A percentile compares a stretch with the other conserved stretches of the same genome.
Conservation (phyloP, 1,139 yeast genomes). For the Diutina rugosa region DNA sequence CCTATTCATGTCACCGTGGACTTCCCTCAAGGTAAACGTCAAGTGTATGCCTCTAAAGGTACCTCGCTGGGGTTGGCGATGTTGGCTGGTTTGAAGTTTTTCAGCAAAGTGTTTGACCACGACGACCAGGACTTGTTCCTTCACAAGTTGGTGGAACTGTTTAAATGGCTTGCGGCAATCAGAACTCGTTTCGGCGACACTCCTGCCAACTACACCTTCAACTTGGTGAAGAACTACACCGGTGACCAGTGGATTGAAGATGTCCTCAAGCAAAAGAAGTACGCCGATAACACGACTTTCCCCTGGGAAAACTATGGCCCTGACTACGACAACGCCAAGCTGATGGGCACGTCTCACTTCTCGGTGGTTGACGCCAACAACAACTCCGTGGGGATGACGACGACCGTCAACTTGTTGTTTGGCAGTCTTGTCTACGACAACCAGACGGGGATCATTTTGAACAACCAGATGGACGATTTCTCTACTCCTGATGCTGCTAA, state of each 20-base stretch:
- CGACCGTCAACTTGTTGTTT: slow-evolving; percentile 78
- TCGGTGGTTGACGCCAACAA: slow-evolving; percentile 58
- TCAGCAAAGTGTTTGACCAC: slow-evolving; percentile 11
- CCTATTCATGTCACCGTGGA: slow-evolving; percentile 32
- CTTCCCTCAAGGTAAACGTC: slow-evolving; percentile 28
- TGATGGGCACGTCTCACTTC: slow-evolving; percentile 84
- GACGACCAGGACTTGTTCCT: slow-evolving; percentile 17
- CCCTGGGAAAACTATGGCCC: slow-evolving; percentile 72
- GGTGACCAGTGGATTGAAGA: slow-evolving; percentile 40
- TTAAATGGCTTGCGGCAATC: slow-evolving; percentile 90
- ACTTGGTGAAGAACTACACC: slow-evolving; percentile 18
- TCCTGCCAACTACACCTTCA: slow-evolving; percentile 9
- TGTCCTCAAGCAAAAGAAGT: slow-evolving; percentile 30
- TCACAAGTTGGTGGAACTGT: slow-evolving; percentile 71
- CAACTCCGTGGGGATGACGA: slow-evolving; percentile 77
- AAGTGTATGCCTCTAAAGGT: slow-evolving; percentile 60
- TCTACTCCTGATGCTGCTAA: slow-evolving; percentile 60
- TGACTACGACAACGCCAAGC: slow-evolving; percentile 56
- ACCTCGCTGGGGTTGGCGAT: slow-evolving; percentile 80
- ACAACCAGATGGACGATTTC: slow-evolving; percentile 94
- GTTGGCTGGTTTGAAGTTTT: slow-evolving; percentile 59
- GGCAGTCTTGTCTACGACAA: slow-evolving; percentile 79
- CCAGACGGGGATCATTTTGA: slow-evolving; percentile 67
- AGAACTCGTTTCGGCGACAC: slow-evolving; percentile 73
- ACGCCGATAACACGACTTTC: slow-evolving; percentile 41